Conservation (phyloP, 2,329 filamentous ascomycete species). For the Aspergillus proliferans region DNA sequence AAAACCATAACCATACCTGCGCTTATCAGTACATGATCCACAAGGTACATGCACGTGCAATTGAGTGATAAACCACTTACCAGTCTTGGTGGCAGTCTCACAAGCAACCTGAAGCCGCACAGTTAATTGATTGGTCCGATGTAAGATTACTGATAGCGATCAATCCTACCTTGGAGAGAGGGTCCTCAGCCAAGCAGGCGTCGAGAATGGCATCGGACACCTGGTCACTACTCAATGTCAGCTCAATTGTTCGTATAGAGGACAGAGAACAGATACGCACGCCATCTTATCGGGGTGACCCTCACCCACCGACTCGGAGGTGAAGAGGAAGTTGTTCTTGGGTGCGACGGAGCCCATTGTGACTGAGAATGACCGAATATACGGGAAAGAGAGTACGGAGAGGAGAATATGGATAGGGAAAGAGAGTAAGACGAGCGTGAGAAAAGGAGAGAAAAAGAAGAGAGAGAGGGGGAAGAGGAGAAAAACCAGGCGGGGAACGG, state of each 20-base stretch:
- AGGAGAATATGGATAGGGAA: constrained; percentile 4
- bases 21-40: background rate
- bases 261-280: constrained; percentile 34
- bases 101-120: constrained; percentile 62
- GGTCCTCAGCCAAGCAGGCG: constrained; percentile 90
- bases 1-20: constrained; percentile 90
- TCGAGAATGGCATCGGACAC: constrained; percentile 98
- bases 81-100: constrained; percentile 99
- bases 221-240: constrained; percentile 60
- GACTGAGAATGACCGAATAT: constrained; percentile 23
- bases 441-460: background rate
- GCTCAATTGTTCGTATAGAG: constrained; percentile 11
- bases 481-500: constrained; percentile 8
- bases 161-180: constrained; percentile 77
- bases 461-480: constrained; percentile 1
- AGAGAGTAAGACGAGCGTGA: background rate
- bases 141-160: constrained; percentile 1
- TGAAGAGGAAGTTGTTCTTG: constrained; percentile 68
- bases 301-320: constrained; percentile 83
- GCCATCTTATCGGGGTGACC: constrained; percentile 95
- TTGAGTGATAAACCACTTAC: constrained; percentile 41
- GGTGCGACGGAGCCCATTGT: constrained; percentile 56
- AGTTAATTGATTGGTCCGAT: background rate
- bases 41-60: background rate
- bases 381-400: constrained; percentile 5